Base-by-base conservation (phyloP, 495 filamentous ascomycete genomes). In the Aspergillus kassunensis region DNA sequence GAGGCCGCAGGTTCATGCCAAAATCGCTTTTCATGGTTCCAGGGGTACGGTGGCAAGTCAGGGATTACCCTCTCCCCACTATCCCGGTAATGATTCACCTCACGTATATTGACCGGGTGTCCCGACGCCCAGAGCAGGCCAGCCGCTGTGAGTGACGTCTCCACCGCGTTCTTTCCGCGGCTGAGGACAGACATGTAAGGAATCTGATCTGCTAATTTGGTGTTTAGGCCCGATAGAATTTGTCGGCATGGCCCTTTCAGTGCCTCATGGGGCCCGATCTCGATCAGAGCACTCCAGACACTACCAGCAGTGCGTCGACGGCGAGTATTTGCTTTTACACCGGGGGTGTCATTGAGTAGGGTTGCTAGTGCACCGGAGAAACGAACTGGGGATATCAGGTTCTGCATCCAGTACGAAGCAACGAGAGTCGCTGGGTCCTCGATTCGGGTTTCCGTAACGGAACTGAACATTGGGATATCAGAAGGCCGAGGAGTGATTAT, bases 171-270 rank as follows among this genome's bases (percentile, higher is more conserved):
- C 24, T 70, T 49, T 6, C 64, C 57, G 1, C 76, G 63, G 13
- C 6, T n/a, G 18, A 56, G 16, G 1, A 78, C 42, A 4, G 67
- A 58, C 2, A 65, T 49, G 11, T 81, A 81, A 13, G 58, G 51
- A 1, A 74, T 60, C 10, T 46, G 18, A n/a, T 53, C 53, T 18
- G 54, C 53, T 18, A 30, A 47, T 36, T 80, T 72, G n/a, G n/a
- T 11, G 9, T 18, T 15, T 11, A 6, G 12, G 7, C 9, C 30
- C 6, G 30, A 33, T 2, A 85, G 53, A 6, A 76, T 83, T 42
- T 86, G 80, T 48, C 85, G 68, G 49, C 86, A 81, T 15, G 86
- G 12, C 18, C 16, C 30, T 8, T 35, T 47, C 9, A 47, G 30
- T 2, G 44, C 44, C 4, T 7, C 13, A 23, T 47, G 44, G 10